phyloP scores from a whole-genome alignment of 2,329 filamentous ascomycete species.

The Clarireedia paspali region DNA sequence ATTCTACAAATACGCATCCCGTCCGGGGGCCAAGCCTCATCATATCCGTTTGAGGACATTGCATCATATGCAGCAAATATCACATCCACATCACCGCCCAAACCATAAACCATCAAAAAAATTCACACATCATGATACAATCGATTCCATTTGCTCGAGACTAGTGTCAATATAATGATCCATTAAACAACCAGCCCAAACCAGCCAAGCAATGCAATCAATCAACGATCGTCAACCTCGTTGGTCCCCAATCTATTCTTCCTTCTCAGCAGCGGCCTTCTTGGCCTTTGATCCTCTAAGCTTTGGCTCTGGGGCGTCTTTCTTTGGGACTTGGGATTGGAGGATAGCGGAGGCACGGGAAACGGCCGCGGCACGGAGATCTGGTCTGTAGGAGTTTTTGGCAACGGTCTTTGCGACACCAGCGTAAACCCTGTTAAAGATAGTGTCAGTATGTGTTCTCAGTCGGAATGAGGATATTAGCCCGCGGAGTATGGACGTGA shows the following conservation, averaged over 20 bases:
- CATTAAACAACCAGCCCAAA: constrained; percentile 14
- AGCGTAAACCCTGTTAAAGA: constrained; percentile 67
- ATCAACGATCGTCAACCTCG: constrained; percentile 12
- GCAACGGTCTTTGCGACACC: constrained; percentile 74
- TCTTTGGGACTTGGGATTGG: constrained; percentile 68
- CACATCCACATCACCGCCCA: background rate
- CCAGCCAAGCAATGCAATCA: constrained; percentile 5
- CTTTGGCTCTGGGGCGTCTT: constrained; percentile 68
- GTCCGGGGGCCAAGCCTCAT: background rate
- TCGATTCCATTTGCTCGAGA: background rate
- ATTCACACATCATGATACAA: background rate
- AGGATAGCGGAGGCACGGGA: constrained; percentile 82
- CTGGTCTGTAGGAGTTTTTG: constrained; percentile 77
- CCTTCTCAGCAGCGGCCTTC: constrained; percentile 53
- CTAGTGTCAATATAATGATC: background rate
- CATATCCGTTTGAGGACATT: background rate
- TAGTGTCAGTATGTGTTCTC: background rate
- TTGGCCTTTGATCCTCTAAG: constrained; percentile 71
- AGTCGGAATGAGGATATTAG: too few species aligned
- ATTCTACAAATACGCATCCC: too few species aligned
- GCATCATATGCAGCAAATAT: background rate
- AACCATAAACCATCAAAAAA: background rate
- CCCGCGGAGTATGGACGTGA: too few species aligned
- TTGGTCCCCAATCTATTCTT: constrained; percentile 29
- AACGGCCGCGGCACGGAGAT: constrained; percentile 71